Evolutionary conservation across 805 yeast species (phyloP).

Genomic region (Metschnikowia lachancei): DNA sequence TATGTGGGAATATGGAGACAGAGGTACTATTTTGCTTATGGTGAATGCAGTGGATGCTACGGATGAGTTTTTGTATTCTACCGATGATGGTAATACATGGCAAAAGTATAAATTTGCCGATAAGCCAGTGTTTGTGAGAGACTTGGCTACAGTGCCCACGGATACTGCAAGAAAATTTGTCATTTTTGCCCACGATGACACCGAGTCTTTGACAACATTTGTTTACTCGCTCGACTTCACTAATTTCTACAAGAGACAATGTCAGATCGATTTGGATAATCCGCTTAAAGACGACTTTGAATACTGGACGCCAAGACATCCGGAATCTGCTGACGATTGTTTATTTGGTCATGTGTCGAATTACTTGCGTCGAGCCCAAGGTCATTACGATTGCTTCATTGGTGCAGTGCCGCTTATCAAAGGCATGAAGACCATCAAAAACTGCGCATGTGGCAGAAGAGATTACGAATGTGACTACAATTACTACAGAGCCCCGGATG

Average conservation of each 20-base stretch:
- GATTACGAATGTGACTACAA: slow-evolving; percentile 96
- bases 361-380: slow-evolving; percentile 41
- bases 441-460: slow-evolving; percentile 80
- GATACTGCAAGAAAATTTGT: slow-evolving; percentile 83
- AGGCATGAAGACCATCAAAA: slow-evolving; percentile 55
- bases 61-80: slow-evolving; percentile 58
- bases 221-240: slow-evolving; percentile 41
- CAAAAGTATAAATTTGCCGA: slow-evolving; percentile 58
- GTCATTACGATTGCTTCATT: slow-evolving; percentile 64
- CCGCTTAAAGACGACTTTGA: slow-evolving; percentile 42
- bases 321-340: slow-evolving; percentile 36
- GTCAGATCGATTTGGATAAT: slow-evolving; percentile 42
- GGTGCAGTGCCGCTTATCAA: slow-evolving; percentile 56
- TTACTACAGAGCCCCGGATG: slow-evolving; percentile 65
- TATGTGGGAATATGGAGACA: slow-evolving; percentile 97
- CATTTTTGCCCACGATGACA: slow-evolving; percentile 41
- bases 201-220: slow-evolving; percentile 43
- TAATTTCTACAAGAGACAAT: slow-evolving; percentile 35
- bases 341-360: slow-evolving; percentile 44
- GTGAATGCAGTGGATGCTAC: slow-evolving; percentile 61
- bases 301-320: slow-evolving; percentile 43
- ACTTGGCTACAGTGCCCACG: slow-evolving; percentile 85
- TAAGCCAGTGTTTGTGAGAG: slow-evolving; percentile 54
- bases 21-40: slow-evolving; percentile 80
- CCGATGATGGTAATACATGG: slow-evolving; percentile 84